phyloP scores from a whole-genome alignment of 257 asterid genomes.

The Nicotiana benthamiana region DNA sequence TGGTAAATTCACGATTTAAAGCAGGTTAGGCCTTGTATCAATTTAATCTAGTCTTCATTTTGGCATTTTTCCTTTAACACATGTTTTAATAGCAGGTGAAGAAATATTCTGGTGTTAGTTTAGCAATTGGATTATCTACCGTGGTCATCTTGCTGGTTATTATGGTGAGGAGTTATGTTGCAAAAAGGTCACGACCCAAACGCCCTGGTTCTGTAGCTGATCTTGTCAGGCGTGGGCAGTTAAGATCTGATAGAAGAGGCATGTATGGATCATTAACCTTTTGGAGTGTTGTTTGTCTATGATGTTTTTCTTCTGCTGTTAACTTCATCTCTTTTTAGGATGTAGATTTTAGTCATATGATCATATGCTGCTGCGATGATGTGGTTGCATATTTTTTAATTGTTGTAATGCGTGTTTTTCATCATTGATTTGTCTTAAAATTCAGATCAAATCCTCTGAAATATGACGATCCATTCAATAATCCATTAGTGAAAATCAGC shows the following conservation, averaged over 20 bases:
- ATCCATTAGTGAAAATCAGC: slow-evolving; percentile 90
- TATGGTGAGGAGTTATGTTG: slow-evolving; percentile 37
- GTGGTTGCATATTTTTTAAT: background rate
- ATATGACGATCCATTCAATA: slow-evolving; percentile 94
- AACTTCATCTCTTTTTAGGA: background rate
- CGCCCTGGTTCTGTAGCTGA: slow-evolving; percentile 87
- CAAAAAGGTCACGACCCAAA: slow-evolving; percentile 40
- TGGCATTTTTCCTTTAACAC: background rate
- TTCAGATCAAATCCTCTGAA: slow-evolving; percentile 78
- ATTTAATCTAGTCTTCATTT: slow-evolving; percentile 7
- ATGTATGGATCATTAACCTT: slow-evolving; percentile 59
- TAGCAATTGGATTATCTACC: slow-evolving; percentile 53
- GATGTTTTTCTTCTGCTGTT: background rate
- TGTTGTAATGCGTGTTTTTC: slow-evolving; percentile 12
- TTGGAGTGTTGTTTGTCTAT: background rate
- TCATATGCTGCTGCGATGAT: background rate
- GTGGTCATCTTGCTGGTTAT: slow-evolving; percentile 48
- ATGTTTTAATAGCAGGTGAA: slow-evolving; percentile 36
- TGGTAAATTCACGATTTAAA: background rate
- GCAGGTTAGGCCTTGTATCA: background rate
- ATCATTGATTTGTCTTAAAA: slow-evolving; percentile 5
- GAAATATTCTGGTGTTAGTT: slow-evolving; percentile 37
- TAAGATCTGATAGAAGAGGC: slow-evolving; percentile 99
- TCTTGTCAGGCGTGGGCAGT: slow-evolving; percentile 93
- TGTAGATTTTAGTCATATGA: background rate